Evolutionary conservation across 2,329 filamentous ascomycete species (phyloP).

Genomic region (Colletotrichum godetiae): DNA sequence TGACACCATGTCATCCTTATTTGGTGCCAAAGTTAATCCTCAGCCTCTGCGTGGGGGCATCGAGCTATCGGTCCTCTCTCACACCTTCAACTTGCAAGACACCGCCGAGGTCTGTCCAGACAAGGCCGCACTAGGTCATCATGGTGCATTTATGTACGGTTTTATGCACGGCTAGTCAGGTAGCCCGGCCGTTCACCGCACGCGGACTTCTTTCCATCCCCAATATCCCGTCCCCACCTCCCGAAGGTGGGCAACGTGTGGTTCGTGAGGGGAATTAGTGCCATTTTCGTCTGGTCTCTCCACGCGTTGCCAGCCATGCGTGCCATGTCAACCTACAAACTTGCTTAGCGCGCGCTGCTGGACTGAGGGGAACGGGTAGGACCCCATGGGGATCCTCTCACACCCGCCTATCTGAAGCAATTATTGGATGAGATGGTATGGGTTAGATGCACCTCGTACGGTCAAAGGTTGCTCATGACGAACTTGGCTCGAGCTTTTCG

Average conservation of each 20-base stretch:
- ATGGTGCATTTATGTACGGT: background rate
- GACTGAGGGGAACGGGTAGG: background rate
- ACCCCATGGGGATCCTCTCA: slow-evolving; percentile 1
- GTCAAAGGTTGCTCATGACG: slow-evolving; percentile 3
- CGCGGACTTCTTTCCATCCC: slow-evolving; percentile 9
- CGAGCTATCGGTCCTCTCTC: background rate
- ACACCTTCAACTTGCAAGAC: background rate
- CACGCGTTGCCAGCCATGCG: background rate
- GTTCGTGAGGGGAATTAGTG: background rate
- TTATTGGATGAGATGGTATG: slow-evolving; percentile 10
- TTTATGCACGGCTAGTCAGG: slow-evolving; percentile 2
- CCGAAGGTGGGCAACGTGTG: background rate
- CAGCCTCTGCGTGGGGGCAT: slow-evolving; percentile 22
- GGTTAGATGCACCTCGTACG: background rate
- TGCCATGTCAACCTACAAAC: background rate
- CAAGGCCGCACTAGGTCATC: background rate
- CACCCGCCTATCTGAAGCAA: background rate
- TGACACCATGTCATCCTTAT: background rate
- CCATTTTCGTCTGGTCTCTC: background rate
- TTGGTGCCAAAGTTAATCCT: background rate
- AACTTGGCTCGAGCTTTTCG: background rate
- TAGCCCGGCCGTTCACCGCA: background rate
- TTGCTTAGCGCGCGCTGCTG: background rate
- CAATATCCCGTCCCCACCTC: slow-evolving; percentile 1
- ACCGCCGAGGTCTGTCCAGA: background rate